A percentile compares a stretch with the other conserved stretches of the same genome.
phyloP scores from a whole-genome alignment of 164 flowering plant species.

The Litsea cubeba region DNA sequence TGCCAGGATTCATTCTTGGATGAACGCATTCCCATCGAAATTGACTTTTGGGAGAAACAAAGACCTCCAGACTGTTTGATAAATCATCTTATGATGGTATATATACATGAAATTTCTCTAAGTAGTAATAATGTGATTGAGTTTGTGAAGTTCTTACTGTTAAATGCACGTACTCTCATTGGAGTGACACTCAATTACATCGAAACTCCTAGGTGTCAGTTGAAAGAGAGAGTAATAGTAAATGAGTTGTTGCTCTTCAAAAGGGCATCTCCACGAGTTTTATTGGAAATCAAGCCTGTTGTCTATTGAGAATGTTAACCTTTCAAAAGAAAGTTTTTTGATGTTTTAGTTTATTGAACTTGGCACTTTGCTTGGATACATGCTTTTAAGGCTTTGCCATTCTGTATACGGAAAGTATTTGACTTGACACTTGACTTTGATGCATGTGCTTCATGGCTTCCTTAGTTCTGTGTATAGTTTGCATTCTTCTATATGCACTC shows the following conservation, averaged over 20 bases:
- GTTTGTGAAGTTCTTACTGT: neutral
- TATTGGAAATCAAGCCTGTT: neutral
- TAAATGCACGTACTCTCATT: neutral
- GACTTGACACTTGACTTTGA: neutral
- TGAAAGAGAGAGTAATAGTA: too few species aligned
- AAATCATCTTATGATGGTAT: neutral
- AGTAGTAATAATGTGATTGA: neutral
- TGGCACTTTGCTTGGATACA: too few species aligned
- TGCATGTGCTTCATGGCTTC: too few species aligned
- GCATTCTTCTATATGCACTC: too few species aligned
- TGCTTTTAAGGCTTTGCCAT: conserved; percentile 1
- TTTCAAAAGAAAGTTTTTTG: too few species aligned
- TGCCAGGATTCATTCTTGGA: neutral
- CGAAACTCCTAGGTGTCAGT: neutral
- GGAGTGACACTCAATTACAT: neutral
- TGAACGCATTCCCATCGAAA: neutral
- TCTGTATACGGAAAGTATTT: neutral
- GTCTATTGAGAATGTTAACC: too few species aligned
- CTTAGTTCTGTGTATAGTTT: too few species aligned
- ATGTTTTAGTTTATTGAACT: too few species aligned
- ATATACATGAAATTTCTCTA: neutral
- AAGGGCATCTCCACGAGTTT: neutral
- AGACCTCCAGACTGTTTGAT: neutral
- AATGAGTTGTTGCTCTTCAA: neutral
- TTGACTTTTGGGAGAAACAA: neutral